Evolutionary conservation across 129 eudicot genomes (phyloP), one percentile per base, ranked within the genome.

Genomic region (Centella asiatica): DNA sequence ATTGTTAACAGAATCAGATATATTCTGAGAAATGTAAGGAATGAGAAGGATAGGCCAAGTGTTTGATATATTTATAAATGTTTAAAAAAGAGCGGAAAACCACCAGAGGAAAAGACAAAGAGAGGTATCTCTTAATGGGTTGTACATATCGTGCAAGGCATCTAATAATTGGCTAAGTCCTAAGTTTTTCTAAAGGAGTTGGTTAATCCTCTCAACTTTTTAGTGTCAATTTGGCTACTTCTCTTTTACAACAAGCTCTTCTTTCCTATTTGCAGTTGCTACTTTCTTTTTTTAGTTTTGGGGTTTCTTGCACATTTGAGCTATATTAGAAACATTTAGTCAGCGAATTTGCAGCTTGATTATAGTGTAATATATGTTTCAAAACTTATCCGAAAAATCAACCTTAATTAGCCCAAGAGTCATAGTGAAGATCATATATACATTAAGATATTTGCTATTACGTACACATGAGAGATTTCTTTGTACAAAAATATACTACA

Each of bases 101-200:
- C 9, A 73, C 66, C 39, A 62, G 15, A 27, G n/a, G 25, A 51
- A 37, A 49, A 58, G 44, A 3, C 63, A 57, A 50, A 8, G 25
- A 60, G 24, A 65, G 51, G 74, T 47, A 58, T 39, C 2, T 36
- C 42, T n/a, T 17, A 59, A 34, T 15, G n/a, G 48, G 53, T 60
- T 58, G 75, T 64, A 70, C 71, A 68, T 72, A 56, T 63, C 83
- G 92, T 77, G 84, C 65, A 77, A 84, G 92, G 79, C 55, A 80
- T 78, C 72, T 59, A 49, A 67, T 54, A 69, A 26, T 31, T 39
- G 31, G 70, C 60, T 60, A 44, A 10, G 39, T 15, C 6, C 44
- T 29, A 68, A 56, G 57, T 18, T 53, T 52, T 15, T 54, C 67
- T 19, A n/a, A 24, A 24, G n/a, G 27, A 28, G 6, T 6, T 33